These are phyloP conservation scores for Pseudogymnoascus sp. DNA, from an alignment of 2,329 filamentous ascomycete species.

Conservation along the genomic window DNA sequence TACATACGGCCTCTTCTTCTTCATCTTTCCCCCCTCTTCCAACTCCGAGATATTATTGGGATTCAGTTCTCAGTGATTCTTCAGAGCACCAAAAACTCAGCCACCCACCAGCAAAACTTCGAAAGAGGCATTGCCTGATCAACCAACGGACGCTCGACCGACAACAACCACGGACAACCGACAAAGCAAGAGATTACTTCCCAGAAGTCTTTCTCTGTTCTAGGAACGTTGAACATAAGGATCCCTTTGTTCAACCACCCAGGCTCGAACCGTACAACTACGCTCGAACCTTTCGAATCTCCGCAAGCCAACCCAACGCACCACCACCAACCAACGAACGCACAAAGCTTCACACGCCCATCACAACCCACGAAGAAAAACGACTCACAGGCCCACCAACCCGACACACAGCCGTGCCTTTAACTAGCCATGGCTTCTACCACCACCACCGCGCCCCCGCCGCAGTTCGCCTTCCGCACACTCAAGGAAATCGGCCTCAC, in stretches of 20 bases:
- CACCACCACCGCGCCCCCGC: constrained; percentile 38
- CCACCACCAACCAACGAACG: not conserved
- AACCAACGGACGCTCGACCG: not conserved
- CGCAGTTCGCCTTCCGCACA: constrained; percentile 96
- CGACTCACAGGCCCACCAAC: not conserved
- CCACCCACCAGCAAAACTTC: not conserved
- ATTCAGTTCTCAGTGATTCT: constrained; percentile 9
- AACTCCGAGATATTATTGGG: constrained; percentile 7
- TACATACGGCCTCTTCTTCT: constrained; percentile 3
- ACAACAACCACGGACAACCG: not conserved
- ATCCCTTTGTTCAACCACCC: not conserved
- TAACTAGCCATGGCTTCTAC: constrained; percentile 80
- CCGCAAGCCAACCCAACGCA: not conserved
- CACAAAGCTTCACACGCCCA: not conserved
- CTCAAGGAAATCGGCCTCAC: constrained; percentile 92
- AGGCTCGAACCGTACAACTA: not conserved
- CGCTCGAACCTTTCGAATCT: not conserved
- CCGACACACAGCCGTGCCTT: constrained; percentile 52
- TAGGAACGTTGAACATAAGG: not conserved
- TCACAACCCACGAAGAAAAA: constrained; percentile 7
- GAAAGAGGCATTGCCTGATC: constrained; percentile 4
- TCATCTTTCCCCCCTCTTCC: not conserved
- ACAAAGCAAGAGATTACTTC: constrained; percentile 1
- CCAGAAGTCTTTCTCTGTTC: not conserved
- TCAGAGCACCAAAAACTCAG: not conserved